Conservation (phyloP, 2,329 filamentous ascomycete genomes). For the Fusarium nanum region DNA sequence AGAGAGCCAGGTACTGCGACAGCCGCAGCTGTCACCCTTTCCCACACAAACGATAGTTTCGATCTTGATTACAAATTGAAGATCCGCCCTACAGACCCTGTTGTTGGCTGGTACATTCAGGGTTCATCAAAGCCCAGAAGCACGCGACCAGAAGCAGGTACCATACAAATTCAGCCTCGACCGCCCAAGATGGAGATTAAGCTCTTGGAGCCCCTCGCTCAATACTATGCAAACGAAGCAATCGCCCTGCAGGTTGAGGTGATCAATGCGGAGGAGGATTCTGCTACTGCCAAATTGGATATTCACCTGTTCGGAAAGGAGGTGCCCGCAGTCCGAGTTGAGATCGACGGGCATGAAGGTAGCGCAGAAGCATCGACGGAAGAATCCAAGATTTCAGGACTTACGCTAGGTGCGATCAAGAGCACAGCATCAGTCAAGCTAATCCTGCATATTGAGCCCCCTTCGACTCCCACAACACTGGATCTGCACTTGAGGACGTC, state of each 20-base stretch:
- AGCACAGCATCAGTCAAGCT: slow-evolving; percentile 58
- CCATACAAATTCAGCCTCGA: slow-evolving; percentile 82
- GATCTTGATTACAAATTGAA: slow-evolving; percentile 73
- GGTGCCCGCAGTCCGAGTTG: slow-evolving; percentile 60
- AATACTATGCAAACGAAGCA: slow-evolving; percentile 88
- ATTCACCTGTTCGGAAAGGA: slow-evolving; percentile 72
- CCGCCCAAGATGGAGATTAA: slow-evolving; percentile 90
- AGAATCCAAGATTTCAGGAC: slow-evolving; percentile 57
- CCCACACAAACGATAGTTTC: slow-evolving; percentile 73
- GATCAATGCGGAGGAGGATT: slow-evolving; percentile 84
- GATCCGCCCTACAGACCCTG: slow-evolving; percentile 57
- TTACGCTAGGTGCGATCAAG: slow-evolving; percentile 61
- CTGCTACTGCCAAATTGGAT: slow-evolving; percentile 77
- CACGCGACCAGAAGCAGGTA: slow-evolving; percentile 62
- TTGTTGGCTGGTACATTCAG: slow-evolving; percentile 64
- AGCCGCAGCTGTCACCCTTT: slow-evolving; percentile 71
- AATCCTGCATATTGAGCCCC: slow-evolving; percentile 63
- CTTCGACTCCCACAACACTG: slow-evolving; percentile 65
- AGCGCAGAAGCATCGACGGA: slow-evolving; percentile 52
- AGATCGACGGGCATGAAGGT: slow-evolving; percentile 51
- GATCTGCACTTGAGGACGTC: slow-evolving; percentile 78
- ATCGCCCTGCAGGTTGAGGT: slow-evolving; percentile 77
- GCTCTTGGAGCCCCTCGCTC: slow-evolving; percentile 69
- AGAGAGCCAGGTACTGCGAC: slow-evolving; percentile 84
- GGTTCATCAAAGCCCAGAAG: slow-evolving; percentile 59